Percentiles rank a stretch among this genome's conserved stretches.
phyloP scores from a whole-genome alignment of 1,139 yeast genomes.

The Kazachstania sp. region DNA sequence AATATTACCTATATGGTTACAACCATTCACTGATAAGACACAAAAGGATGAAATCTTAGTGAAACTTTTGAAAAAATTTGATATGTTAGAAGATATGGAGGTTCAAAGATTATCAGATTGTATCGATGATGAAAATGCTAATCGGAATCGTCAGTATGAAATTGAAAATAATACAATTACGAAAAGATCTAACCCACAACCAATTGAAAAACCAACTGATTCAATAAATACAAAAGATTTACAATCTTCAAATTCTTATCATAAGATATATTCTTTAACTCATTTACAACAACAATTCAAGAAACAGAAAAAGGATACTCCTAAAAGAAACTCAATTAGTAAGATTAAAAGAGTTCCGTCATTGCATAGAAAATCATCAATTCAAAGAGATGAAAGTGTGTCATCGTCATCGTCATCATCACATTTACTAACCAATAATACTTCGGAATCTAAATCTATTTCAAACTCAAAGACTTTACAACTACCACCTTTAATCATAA shows the following conservation, averaged over 20 bases:
- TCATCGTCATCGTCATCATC: neutral
- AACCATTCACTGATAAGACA: slow-evolving; percentile 30
- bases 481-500: slow-evolving; percentile 3
- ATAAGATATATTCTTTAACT: slow-evolving; percentile 22
- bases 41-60: slow-evolving; percentile 33
- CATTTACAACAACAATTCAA: slow-evolving; percentile 20
- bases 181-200: neutral
- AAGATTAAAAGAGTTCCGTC: neutral
- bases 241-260: slow-evolving; percentile 8
- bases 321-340: neutral
- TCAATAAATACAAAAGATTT: neutral
- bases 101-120: slow-evolving; percentile 38
- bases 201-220: neutral
- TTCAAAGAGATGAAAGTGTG: neutral
- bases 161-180: neutral
- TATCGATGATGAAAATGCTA: slow-evolving; percentile 9
- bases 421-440: neutral
- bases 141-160: neutral
- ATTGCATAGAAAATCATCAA: neutral
- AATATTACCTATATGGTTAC: slow-evolving; percentile 44
- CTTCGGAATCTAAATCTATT: neutral
- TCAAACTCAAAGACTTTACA: neutral
- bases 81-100: slow-evolving; percentile 45
- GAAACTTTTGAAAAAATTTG: slow-evolving; percentile 40
- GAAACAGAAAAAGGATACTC: slow-evolving; percentile 8